phyloP scores from a whole-genome alignment of 1,139 yeast species.

The Scheffersomyces quercinus region DNA sequence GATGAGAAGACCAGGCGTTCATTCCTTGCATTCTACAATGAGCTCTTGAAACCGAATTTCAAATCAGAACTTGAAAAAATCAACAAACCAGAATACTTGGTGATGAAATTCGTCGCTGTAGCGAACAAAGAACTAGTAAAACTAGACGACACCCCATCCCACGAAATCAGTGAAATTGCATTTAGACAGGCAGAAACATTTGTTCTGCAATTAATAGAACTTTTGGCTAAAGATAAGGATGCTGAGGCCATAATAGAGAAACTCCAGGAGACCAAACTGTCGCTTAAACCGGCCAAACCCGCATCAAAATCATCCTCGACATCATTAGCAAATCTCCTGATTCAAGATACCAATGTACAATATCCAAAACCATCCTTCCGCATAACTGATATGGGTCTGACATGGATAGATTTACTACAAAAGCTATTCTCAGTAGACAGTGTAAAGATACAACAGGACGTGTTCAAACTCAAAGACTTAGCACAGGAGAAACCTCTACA shows the following conservation, averaged over 20 bases:
- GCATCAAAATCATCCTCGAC: conserved; percentile 5
- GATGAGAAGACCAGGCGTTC: conserved; percentile 45
- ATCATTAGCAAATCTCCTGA: conserved; percentile 9
- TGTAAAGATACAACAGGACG: conserved; percentile 50
- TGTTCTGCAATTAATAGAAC: conserved; percentile 52
- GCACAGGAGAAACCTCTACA: conserved; percentile 46
- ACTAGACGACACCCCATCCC: conserved; percentile 38
- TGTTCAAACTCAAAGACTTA: conserved; percentile 39
- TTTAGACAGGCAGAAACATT: conserved; percentile 60
- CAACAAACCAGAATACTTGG: conserved; percentile 60
- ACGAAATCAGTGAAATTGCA: conserved; percentile 45
- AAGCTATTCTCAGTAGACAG: conserved; percentile 43
- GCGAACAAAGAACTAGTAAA: conserved; percentile 66
- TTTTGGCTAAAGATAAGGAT: conserved; percentile 47
- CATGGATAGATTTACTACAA: conserved; percentile 36
- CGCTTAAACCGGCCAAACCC: conserved; percentile 30
- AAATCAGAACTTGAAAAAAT: conserved; percentile 40
- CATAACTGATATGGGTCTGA: conserved; percentile 49
- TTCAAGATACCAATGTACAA: conserved; percentile 12
- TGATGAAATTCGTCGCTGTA: conserved; percentile 64
- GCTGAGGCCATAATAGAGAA: conserved; percentile 39
- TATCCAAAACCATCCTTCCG: conserved; percentile 49
- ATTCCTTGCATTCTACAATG: conserved; percentile 62
- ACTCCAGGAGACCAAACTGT: conserved; percentile 43
- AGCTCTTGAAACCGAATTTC: conserved; percentile 52